Conservation (phyloP, 345 rosid genomes). For the Syzygium jambos region DNA sequence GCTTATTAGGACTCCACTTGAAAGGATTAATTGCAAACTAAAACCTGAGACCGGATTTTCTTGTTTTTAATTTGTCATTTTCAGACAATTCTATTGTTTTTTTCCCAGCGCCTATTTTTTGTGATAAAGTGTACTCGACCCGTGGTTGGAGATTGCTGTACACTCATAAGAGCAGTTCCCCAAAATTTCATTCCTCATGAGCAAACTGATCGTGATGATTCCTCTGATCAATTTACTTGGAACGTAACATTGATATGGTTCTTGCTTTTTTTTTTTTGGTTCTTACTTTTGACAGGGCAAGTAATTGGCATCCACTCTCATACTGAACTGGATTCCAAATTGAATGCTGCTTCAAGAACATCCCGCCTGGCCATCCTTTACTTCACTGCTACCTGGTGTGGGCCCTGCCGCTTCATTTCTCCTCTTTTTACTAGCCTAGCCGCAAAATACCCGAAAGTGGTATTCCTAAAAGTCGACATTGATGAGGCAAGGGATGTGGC, state of each 20-base stretch:
- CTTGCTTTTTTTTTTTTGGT: neutral
- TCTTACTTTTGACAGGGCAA: conserved; percentile 35
- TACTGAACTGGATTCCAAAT: conserved; percentile 57
- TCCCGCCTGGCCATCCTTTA: conserved; percentile 71
- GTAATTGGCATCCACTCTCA: conserved; percentile 59
- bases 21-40: neutral
- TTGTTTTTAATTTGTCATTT: neutral
- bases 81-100: neutral
- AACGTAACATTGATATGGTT: neutral
- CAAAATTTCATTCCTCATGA: neutral
- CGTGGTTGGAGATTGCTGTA: neutral
- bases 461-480: conserved; percentile 78
- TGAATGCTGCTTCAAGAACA: conserved; percentile 56
- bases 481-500: conserved; percentile 60
- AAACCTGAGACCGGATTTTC: neutral
- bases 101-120: neutral
- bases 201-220: neutral
- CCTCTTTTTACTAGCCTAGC: conserved; percentile 72
- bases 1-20: neutral
- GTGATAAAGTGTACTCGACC: neutral
- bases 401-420: conserved; percentile 83
- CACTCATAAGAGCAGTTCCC: neutral
- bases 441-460: conserved; percentile 48
- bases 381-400: conserved; percentile 96
- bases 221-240: neutral